Evolutionary conservation across 306 rosid species (phyloP).

Genomic region (Rosa persica): DNA sequence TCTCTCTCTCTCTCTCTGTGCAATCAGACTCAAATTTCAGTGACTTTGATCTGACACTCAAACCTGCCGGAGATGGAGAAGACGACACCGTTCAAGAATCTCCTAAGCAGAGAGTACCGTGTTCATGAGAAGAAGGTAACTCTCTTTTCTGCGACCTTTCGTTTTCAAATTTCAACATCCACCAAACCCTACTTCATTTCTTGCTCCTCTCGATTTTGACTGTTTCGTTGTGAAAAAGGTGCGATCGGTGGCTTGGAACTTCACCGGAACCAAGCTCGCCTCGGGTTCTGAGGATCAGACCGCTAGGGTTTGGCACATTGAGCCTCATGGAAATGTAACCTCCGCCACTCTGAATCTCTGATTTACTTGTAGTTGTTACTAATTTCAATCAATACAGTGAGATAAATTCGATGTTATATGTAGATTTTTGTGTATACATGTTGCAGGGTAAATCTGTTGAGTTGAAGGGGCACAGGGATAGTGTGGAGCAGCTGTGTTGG

Average conservation of each 20-base stretch:
- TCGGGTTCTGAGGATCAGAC: conserved; percentile 98
- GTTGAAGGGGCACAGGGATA: conserved; percentile 90
- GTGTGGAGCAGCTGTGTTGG: conserved; percentile 98
- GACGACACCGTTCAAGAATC: conserved; percentile 57
- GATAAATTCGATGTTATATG: background rate
- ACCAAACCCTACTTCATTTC: conserved; percentile 3
- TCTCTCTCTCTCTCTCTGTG: background rate
- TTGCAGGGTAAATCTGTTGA: conserved; percentile 80
- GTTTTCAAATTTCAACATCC: background rate
- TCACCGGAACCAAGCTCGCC: conserved; percentile 87
- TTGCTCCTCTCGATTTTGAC: background rate
- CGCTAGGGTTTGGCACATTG: conserved; percentile 91
- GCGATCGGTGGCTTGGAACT: conserved; percentile 96
- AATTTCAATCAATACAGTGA: too few relatives aligned
- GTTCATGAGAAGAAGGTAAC: conserved; percentile 94
- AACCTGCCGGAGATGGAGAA: conserved; percentile 49
- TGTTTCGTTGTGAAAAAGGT: conserved; percentile 43
- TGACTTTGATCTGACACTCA: background rate
- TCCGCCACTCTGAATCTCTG: background rate
- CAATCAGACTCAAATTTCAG: background rate
- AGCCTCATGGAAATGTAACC: conserved; percentile 79
- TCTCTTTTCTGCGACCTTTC: conserved; percentile 11
- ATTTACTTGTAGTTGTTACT: too few relatives aligned
- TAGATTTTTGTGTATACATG: background rate
- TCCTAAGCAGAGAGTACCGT: conserved; percentile 78